Conservation (phyloP, 331 rosid species). For the Arachis monticola region DNA sequence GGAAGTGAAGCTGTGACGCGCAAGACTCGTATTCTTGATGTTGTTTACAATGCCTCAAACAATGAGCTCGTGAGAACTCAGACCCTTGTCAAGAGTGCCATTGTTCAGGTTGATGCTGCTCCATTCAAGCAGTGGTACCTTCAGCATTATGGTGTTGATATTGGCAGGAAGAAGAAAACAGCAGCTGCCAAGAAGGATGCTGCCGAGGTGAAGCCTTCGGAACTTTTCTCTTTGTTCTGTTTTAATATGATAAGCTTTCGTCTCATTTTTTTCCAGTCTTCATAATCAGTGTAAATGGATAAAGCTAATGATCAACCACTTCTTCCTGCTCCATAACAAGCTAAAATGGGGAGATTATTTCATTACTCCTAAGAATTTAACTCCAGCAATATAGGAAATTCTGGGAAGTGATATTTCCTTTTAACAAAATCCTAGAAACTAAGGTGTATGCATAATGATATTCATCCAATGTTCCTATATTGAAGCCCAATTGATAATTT, state of each 20-base stretch:
- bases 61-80: constrained; percentile 47
- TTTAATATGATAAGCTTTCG: too few relatives aligned
- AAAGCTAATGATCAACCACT: not conserved
- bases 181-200: constrained; percentile 47
- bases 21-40: constrained; percentile 45
- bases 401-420: too few relatives aligned
- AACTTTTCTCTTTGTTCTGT: not conserved
- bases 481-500: too few relatives aligned
- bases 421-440: too few relatives aligned
- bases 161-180: constrained; percentile 42
- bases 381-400: too few relatives aligned
- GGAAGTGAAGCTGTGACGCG: constrained; percentile 47
- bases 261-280: too few relatives aligned
- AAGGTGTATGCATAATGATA: too few relatives aligned
- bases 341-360: too few relatives aligned
- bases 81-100: constrained; percentile 45
- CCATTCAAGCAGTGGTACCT: constrained; percentile 53
- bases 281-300: not conserved
- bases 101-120: constrained; percentile 49
- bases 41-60: constrained; percentile 47
- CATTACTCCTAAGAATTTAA: too few relatives aligned
- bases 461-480: too few relatives aligned
- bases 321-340: too few relatives aligned
- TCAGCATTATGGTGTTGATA: constrained; percentile 47
- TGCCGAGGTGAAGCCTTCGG: constrained; percentile 37